Base-by-base conservation (phyloP, 768 basidiomycete genomes). In the Ramaria rubella region DNA sequence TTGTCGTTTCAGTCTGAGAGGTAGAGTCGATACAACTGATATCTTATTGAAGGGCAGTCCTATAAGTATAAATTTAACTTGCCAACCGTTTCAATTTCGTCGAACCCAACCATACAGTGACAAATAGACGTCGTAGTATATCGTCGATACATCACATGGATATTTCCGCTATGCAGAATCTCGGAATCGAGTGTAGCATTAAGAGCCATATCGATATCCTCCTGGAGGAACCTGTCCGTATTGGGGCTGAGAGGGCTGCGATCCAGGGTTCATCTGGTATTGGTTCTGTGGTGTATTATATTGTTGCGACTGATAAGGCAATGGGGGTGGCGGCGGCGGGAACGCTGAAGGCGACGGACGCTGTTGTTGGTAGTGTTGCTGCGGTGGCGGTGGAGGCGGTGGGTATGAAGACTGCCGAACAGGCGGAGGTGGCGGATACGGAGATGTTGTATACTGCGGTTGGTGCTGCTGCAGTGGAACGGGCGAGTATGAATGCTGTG, bases 321-420 rank as follows among this genome's bases (percentile, higher is more conserved):
- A 45, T 19, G 55, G 43, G 14, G 55, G 55, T 19, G 55, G 55
- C 9, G 55, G 55, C 2, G 55, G 55, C 9, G 55, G 55, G 26
- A 56, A 56, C 27, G 21, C 46, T 15, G 44, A 33, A 33, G 30
- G 19, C 11, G 44, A 34, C 15, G 11, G 29, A 11, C 11, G 52
- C 42, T 55, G 54, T 17, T 44, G 30, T 5, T 44, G 42, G 7
- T 51, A 36, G 12, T 14, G 33, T 24, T 23, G 49, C 30, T 29
- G 29, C 77, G 0, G 67, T 64, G 23, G 77, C 66, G 2, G 62
- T 64, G 7, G 68, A 71, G 57, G 65, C 50, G 7, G 59, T 51
- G 27, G 62, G 23, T 51, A 69, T 64, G 3, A 63, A 17, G 3
- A 31, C 49, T 0, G 66, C 65, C 34, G 63, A 38, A 44, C 26